Evolutionary conservation across 768 basidiomycete species (phyloP).

Genomic region (Albatrellus ellisii): DNA sequence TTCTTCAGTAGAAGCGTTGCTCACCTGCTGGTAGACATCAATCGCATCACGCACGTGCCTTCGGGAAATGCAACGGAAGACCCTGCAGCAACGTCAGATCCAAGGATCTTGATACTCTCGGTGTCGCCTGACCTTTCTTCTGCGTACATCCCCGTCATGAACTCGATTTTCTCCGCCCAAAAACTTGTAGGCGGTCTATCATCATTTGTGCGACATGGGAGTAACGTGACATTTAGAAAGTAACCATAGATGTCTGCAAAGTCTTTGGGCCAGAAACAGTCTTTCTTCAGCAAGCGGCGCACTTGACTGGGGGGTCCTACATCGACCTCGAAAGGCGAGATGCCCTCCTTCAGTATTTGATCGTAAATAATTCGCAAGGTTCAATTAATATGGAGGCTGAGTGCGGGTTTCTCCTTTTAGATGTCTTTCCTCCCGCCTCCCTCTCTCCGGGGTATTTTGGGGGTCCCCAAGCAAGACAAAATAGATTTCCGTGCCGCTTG

Average conservation of each 20-base stretch:
- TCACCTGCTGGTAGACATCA: constrained; percentile 45
- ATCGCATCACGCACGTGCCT: constrained; percentile 32
- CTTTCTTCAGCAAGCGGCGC: constrained; percentile 94
- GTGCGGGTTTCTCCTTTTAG: constrained; percentile 28
- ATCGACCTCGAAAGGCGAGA: constrained; percentile 71
- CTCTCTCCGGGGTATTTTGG: constrained; percentile 60
- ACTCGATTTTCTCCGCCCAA: constrained; percentile 97
- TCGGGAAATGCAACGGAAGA: constrained; percentile 21
- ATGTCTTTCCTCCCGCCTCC: constrained; percentile 72
- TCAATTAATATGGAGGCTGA: background rate
- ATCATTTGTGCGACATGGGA: constrained; percentile 4
- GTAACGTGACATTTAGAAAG: constrained; percentile 50
- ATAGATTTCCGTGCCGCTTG: constrained; percentile 97
- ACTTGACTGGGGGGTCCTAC: constrained; percentile 91
- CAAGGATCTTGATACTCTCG: constrained; percentile 67
- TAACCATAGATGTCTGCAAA: constrained; percentile 94
- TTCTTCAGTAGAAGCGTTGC: constrained; percentile 23
- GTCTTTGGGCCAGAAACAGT: constrained; percentile 81
- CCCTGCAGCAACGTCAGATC: constrained; percentile 26
- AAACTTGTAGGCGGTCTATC: constrained; percentile 54
- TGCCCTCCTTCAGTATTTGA: constrained; percentile 85
- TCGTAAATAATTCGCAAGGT: constrained; percentile 29
- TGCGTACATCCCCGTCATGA: constrained; percentile 98
- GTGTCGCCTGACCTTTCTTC: constrained; percentile 83
- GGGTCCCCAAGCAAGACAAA: constrained; percentile 85